Evolutionary conservation across 306 rosid species (phyloP), one percentile per base, ranked within the genome.

Genomic region (Castanea sativa): DNA sequence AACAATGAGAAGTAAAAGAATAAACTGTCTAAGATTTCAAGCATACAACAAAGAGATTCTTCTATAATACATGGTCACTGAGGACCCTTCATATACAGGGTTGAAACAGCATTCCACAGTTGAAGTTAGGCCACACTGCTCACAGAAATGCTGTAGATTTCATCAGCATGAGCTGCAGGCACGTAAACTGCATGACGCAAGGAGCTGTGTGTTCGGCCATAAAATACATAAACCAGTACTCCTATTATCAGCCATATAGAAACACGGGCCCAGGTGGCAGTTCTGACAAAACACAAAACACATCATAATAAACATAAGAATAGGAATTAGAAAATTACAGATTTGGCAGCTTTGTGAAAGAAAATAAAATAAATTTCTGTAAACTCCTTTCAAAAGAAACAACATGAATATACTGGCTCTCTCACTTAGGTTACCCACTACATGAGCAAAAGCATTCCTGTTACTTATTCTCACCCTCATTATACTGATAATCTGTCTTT

Each of bases 141-240:
- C 64, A 83, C 73, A 25, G 97, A 76, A 75, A 82, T 45, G 27
- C 61, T 80, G 79, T 74, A 65, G 52, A 77, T 64, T 72, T 89
- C 88, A 52, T 88, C 88, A 3, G 82, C 85, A 55, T 65, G 86
- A 33, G 86, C 76, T n/a, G 78, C 67, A 5, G 90, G 77, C 38
- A 94, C 89, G 59, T 91, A 91, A 79, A 91, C 77, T 76, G 92
- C 90, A 56, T 87, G 86, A 29, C 68, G 85, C 68, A 94, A 85
- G 23, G 89, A 65, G 87, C 99, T 94, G 80, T 92, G 97, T 12
- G 73, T 90, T 85, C 97, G 83, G 32, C 99, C 97, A 53, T 94
- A 92, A 73, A 88, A 76, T n/a, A 72, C 73, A 59, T 94, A 92
- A 56, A 94, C 83, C 14, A 87, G 23, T 58, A 84, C 83, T 58